Conservation (phyloP, 768 basidiomycete species). For the Pleurotus eryngii region DNA sequence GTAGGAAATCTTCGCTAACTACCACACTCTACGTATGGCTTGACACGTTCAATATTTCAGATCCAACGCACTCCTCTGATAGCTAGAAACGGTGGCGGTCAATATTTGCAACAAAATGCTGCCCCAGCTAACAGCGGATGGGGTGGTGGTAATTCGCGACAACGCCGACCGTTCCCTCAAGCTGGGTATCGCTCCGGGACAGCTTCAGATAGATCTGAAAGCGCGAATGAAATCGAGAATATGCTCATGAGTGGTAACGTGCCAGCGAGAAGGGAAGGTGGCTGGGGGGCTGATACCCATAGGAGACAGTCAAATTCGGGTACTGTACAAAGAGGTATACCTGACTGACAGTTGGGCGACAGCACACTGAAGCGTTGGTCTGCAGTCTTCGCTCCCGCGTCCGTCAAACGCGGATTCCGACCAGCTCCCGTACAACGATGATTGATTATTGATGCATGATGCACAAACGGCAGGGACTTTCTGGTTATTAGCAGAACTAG, state of each 20-base stretch:
- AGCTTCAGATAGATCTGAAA: conserved; percentile 59
- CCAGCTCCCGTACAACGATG: conserved; percentile 1
- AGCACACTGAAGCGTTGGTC: not conserved
- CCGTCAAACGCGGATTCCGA: conserved; percentile 3
- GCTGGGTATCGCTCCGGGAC: conserved; percentile 41
- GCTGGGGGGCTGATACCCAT: conserved; percentile 31
- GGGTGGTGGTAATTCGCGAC: conserved; percentile 33
- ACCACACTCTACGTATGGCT: no score
- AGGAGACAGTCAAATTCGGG: conserved; percentile 20
- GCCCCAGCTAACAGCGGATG: conserved; percentile 30
- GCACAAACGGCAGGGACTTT: no score
- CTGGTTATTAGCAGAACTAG: no score
- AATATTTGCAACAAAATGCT: conserved; percentile 24
- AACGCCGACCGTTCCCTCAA: conserved; percentile 48
- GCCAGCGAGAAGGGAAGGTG: conserved; percentile 21
- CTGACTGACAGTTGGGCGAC: not conserved
- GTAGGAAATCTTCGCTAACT: conserved; percentile 29
- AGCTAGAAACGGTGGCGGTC: conserved; percentile 38
- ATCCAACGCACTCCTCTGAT: conserved; percentile 69
- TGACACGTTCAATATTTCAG: conserved; percentile 27
- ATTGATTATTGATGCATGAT: not conserved
- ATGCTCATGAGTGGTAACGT: conserved; percentile 39
- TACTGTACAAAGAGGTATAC: not conserved
- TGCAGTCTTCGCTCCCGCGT: conserved; percentile 3
- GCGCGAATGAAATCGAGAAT: conserved; percentile 71